Evolutionary conservation across 2,329 filamentous ascomycete genomes (phyloP).

Genomic region (Atkinsonella texensis): DNA sequence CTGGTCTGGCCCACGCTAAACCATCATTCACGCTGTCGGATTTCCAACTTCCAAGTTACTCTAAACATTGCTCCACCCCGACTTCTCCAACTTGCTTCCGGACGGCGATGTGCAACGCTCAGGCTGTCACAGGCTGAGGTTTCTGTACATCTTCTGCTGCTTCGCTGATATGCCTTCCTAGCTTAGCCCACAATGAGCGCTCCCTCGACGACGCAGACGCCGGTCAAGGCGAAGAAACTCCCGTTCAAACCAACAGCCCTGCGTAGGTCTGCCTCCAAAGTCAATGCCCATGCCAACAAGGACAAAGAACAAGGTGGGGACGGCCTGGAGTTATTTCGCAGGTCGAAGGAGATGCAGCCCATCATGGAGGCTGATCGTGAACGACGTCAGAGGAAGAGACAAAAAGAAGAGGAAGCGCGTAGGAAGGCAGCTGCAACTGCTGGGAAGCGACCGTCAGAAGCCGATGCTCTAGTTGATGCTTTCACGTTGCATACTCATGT

Average conservation of each 20-base stretch:
- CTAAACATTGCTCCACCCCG: not conserved
- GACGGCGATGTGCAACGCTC: not conserved
- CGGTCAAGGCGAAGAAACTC: slow-evolving; percentile 27
- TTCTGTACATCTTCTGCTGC: not conserved
- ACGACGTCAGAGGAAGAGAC: slow-evolving; percentile 16
- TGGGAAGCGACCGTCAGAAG: slow-evolving; percentile 14
- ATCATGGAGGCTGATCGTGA: slow-evolving; percentile 29
- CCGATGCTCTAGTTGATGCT: slow-evolving; percentile 3
- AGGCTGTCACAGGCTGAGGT: not conserved
- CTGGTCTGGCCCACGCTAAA: not conserved
- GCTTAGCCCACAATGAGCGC: slow-evolving; percentile 19
- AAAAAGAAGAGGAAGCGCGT: slow-evolving; percentile 12
- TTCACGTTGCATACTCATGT: not conserved
- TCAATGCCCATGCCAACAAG: slow-evolving; percentile 5
- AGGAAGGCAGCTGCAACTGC: slow-evolving; percentile 5
- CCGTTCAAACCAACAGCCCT: slow-evolving; percentile 39
- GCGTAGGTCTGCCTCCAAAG: slow-evolving; percentile 17
- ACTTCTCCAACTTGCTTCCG: not conserved
- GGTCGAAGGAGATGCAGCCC: slow-evolving; percentile 36
- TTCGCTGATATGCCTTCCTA: not conserved
- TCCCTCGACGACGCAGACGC: slow-evolving; percentile 12
- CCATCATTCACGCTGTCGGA: not conserved
- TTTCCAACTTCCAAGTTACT: not conserved
- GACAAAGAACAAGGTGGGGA: slow-evolving; percentile 17
- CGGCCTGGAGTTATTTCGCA: slow-evolving; percentile 36